Evolutionary conservation across 345 rosid genomes (phyloP).

Genomic region (Xanthoceras sorbifolium): DNA sequence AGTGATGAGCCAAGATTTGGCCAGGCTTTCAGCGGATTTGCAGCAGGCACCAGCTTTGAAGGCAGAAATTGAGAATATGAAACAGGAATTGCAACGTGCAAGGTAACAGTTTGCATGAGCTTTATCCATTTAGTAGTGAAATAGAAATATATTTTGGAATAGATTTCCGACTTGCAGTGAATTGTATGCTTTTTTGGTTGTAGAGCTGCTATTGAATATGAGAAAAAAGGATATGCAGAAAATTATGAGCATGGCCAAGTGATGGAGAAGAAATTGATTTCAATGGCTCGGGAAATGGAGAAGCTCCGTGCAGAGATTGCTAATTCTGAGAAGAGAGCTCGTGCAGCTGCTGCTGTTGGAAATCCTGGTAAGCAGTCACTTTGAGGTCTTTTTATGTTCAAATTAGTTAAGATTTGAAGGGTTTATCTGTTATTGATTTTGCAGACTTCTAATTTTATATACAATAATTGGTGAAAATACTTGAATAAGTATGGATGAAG

Average conservation of each 20-base stretch:
- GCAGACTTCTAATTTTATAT: background rate
- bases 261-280: slow-evolving; percentile 89
- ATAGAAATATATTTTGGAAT: background rate
- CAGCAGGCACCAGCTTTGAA: slow-evolving; percentile 71
- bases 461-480: background rate
- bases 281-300: slow-evolving; percentile 94
- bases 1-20: slow-evolving; percentile 69
- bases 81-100: slow-evolving; percentile 90
- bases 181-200: slow-evolving; percentile 12
- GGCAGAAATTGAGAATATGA: slow-evolving; percentile 75
- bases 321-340: slow-evolving; percentile 79
- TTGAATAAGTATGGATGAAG: background rate
- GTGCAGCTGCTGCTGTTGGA: slow-evolving; percentile 49
- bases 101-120: slow-evolving; percentile 43
- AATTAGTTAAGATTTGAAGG: background rate
- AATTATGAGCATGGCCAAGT: slow-evolving; percentile 89
- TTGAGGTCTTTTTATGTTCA: background rate
- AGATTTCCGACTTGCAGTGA: slow-evolving; percentile 2
- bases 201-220: slow-evolving; percentile 88
- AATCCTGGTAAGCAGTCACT: slow-evolving; percentile 45
- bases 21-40: slow-evolving; percentile 65
- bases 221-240: slow-evolving; percentile 96
- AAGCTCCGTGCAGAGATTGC: slow-evolving; percentile 95
- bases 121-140: background rate
- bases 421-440: background rate